phyloP scores from a whole-genome alignment of 305 asterid genomes.

The Lippia alba region DNA sequence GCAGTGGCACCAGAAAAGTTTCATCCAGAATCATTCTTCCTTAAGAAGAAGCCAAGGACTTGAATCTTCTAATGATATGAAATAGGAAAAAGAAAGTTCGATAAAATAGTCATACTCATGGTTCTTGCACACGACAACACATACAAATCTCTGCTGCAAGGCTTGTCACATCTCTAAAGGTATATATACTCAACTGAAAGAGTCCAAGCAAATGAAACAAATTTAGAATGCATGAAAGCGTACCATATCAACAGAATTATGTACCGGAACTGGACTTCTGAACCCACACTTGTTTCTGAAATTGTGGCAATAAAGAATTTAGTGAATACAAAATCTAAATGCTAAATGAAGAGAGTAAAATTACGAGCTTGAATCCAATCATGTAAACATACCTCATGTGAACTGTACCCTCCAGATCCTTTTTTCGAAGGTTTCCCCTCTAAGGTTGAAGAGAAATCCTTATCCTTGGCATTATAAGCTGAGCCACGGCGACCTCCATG shows the following conservation, averaged over 20 bases:
- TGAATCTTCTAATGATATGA: not conserved
- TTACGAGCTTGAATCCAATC: not conserved
- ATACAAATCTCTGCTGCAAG: not conserved
- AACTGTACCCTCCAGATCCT: constrained; percentile 56
- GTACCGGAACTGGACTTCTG: constrained; percentile 79
- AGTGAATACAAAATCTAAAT: constrained; percentile 23
- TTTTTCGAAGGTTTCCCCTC: constrained; percentile 68
- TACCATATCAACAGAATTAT: constrained; percentile 53
- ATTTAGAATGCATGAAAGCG: constrained; percentile 32
- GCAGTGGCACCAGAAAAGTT: constrained; percentile 41
- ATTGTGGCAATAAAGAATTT: constrained; percentile 29
- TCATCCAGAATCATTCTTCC: constrained; percentile 5
- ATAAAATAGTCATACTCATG: not conserved
- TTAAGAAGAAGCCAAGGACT: not conserved
- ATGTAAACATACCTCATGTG: constrained; percentile 57
- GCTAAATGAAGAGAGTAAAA: constrained; percentile 12
- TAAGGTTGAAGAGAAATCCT: constrained; percentile 57
- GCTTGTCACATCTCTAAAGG: constrained; percentile 13
- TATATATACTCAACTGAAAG: constrained; percentile 8
- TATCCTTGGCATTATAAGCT: constrained; percentile 56
- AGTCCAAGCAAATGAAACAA: constrained; percentile 14
- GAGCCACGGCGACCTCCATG: constrained; percentile 80
- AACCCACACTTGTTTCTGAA: constrained; percentile 86
- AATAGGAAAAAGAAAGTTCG: not conserved
- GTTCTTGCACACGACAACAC: constrained; percentile 1